phyloP scores from a whole-genome alignment of 805 yeast species.

The Candida nitratophila region DNA sequence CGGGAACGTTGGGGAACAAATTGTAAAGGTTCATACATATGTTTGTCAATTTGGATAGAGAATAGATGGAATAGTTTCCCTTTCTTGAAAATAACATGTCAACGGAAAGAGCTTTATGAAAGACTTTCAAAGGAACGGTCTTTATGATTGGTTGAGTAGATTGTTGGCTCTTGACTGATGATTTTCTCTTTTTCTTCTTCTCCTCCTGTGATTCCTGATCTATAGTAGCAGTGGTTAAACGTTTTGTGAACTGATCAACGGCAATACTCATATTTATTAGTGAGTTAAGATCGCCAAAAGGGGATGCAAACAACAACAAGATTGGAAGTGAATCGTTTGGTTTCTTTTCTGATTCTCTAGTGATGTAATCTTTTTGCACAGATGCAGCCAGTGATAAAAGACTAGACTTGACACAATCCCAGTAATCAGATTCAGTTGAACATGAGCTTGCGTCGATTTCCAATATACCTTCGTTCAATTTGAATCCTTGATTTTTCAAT shows the following conservation, averaged over 20 bases:
- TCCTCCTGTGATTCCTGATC: slow-evolving; percentile 15
- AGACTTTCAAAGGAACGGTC: slow-evolving; percentile 11
- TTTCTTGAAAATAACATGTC: slow-evolving; percentile 29
- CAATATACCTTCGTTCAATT: slow-evolving; percentile 10
- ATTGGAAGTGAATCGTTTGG: slow-evolving; percentile 27
- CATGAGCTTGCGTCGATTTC: slow-evolving; percentile 11
- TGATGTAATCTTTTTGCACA: slow-evolving; percentile 7
- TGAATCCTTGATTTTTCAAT: not conserved
- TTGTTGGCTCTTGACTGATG: slow-evolving; percentile 3
- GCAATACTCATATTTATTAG: slow-evolving; percentile 38
- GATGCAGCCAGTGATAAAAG: slow-evolving; percentile 7
- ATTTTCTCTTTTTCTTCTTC: slow-evolving; percentile 20
- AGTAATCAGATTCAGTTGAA: slow-evolving; percentile 14
- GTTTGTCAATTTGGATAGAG: slow-evolving; percentile 30
- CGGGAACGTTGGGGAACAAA: slow-evolving; percentile 33
- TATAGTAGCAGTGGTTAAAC: slow-evolving; percentile 15
- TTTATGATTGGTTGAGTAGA: slow-evolving; percentile 1
- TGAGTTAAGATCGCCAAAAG: slow-evolving; percentile 35
- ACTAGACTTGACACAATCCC: slow-evolving; percentile 17
- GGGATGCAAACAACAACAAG: slow-evolving; percentile 43
- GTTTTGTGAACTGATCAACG: slow-evolving; percentile 39
- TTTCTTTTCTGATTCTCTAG: not conserved
- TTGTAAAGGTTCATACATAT: slow-evolving; percentile 53
- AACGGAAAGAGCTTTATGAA: slow-evolving; percentile 34
- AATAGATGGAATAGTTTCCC: slow-evolving; percentile 24